Evolutionary conservation across 352 stramenopile genomes (phyloP), one percentile per base, ranked within the genome.

Genomic region (Thraustotheca clavata): DNA sequence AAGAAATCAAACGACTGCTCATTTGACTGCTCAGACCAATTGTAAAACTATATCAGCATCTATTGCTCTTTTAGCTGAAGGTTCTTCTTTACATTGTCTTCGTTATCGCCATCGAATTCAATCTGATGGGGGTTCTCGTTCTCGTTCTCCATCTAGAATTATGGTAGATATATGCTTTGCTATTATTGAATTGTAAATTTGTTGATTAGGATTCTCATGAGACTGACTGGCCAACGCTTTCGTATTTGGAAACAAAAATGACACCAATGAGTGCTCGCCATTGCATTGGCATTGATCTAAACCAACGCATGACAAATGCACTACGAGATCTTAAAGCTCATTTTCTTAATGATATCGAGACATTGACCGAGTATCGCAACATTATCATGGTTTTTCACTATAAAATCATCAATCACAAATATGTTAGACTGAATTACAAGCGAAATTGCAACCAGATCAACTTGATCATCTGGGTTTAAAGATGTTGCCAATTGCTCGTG

Each of bases 251-350:
- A 48, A 76, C 88, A 3, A 73, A 73, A 2, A 49, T 91, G 40
- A 67, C 74, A 22, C 62, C 82, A 1, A 75, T 73, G 12, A 81
- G 75, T 27, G 82, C 88, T 1, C 71, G 73, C 8, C 72, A 74
- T 22, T 88, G 75, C 24, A 70, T 84, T 35, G 82, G 82, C 2
- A 59, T 89, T 27, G 82, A 91, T 67, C 61, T 88, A 29, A 82
- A 79, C 33, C 70, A 79, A 55, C 71, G 68, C 14, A 72, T 91
- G 39, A 83, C 77, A 5, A 88, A 87, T 59, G 78, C 69, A 24
- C 69, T 91, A 39, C 78, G 82, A 12, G 82, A 91, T 47, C 67
- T 89, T 20, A 91, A 91, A 59, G 79, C 78, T 3, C 79, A 89
- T 54, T 68, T 91, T 9, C 83, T 91, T 57, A 89, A 87, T 59